These are phyloP conservation scores for Nicotiana benthamiana DNA, from an alignment of 257 asterid species.

Conservation along the genomic window DNA sequence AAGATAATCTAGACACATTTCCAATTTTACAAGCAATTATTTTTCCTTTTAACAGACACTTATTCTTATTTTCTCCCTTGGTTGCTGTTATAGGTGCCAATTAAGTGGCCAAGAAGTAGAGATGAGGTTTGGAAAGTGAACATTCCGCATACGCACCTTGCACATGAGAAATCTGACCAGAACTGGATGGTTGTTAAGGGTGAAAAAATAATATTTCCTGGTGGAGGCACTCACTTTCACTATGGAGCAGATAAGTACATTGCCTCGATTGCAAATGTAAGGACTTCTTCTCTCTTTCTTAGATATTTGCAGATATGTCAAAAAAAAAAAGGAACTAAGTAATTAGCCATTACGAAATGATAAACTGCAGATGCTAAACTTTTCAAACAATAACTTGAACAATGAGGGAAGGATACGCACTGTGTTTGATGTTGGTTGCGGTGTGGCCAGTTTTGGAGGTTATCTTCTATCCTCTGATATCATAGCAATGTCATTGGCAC, in stretches of 20 bases:
- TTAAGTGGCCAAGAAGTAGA: slow-evolving; percentile 95
- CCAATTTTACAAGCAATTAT: neutral
- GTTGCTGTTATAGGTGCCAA: slow-evolving; percentile 46
- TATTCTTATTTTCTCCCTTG: neutral
- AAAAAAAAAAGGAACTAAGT: neutral
- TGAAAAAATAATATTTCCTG: slow-evolving; percentile 72
- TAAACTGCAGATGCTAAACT: slow-evolving; percentile 68
- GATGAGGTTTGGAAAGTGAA: slow-evolving; percentile 92
- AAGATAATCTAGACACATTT: neutral
- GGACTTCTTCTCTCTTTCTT: slow-evolving; percentile 23
- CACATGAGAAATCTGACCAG: slow-evolving; percentile 93
- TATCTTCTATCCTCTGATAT: slow-evolving; percentile 84
- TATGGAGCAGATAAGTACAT: slow-evolving; percentile 89
- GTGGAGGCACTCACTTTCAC: slow-evolving; percentile 96
- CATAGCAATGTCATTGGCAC: slow-evolving; percentile 84
- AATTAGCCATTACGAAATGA: neutral
- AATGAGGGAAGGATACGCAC: slow-evolving; percentile 70
- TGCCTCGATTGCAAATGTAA: slow-evolving; percentile 79
- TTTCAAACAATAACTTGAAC: slow-evolving; percentile 58
- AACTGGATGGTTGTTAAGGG: slow-evolving; percentile 97
- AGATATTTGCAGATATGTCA: slow-evolving; percentile 3
- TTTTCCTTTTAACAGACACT: neutral
- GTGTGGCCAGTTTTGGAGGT: slow-evolving; percentile 97
- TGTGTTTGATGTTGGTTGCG: slow-evolving; percentile 87
- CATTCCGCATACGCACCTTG: slow-evolving; percentile 94